Evolutionary conservation across 2,329 filamentous ascomycete species (phyloP).

Genomic region (Periglandula ipomoeae): DNA sequence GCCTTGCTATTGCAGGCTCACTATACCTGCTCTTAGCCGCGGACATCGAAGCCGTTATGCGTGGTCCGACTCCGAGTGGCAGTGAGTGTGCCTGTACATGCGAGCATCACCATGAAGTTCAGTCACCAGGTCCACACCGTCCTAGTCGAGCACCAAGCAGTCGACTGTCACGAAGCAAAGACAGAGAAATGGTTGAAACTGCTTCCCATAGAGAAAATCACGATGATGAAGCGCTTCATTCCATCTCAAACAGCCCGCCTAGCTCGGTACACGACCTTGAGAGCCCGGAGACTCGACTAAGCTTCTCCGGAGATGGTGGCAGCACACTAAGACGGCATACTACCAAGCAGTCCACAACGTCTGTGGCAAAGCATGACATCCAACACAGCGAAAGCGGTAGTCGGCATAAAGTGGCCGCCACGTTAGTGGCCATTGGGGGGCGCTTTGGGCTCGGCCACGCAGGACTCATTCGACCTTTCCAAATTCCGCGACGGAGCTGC

Average conservation of each 20-base stretch:
- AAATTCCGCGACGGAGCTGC: slow-evolving; percentile 37
- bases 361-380: not conserved
- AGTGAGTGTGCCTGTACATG: slow-evolving; percentile 9
- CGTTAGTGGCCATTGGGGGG: slow-evolving; percentile 33
- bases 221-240: not conserved
- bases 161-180: not conserved
- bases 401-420: slow-evolving; percentile 32
- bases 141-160: not conserved
- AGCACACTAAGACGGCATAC: not conserved
- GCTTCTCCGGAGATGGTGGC: not conserved
- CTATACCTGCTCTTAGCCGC: slow-evolving; percentile 42
- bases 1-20: slow-evolving; percentile 48
- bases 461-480: slow-evolving; percentile 38
- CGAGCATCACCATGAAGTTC: slow-evolving; percentile 5
- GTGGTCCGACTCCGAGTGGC: not conserved
- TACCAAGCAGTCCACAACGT: not conserved
- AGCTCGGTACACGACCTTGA: not conserved
- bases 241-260: not conserved
- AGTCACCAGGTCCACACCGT: not conserved
- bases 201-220: not conserved
- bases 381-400: slow-evolving; percentile 14
- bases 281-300: not conserved
- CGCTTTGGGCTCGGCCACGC: slow-evolving; percentile 36
- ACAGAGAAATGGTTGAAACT: not conserved
- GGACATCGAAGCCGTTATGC: slow-evolving; percentile 15